These are phyloP conservation scores for Dactylonectria estremocensis DNA, from an alignment of 2,329 filamentous ascomycete genomes.

Conservation along the genomic window DNA sequence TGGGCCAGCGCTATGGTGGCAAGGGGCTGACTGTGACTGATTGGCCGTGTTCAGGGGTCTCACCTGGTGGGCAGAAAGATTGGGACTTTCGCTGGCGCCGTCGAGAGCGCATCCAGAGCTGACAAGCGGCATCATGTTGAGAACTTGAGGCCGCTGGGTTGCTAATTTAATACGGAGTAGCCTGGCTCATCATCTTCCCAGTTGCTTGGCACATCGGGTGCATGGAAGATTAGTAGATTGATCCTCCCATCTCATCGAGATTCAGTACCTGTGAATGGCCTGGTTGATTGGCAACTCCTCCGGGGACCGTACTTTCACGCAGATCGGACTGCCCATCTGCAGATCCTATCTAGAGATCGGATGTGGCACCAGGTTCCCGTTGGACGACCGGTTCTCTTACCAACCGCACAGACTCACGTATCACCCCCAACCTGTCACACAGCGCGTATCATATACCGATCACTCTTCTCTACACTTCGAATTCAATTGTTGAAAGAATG, in stretches of 20 bases:
- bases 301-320: not conserved
- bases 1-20: not conserved
- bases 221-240: not conserved
- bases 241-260: not conserved
- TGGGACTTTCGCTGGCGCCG: not conserved
- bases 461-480: not conserved
- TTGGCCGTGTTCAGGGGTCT: not conserved
- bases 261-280: not conserved
- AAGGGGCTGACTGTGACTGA: not conserved
- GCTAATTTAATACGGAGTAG: not conserved
- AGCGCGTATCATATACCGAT: not conserved
- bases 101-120: not conserved
- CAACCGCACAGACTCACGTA: not conserved
- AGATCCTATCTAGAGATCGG: no score
- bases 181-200: not conserved
- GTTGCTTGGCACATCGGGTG: not conserved
- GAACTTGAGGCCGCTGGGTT: no score
- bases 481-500: constrained; percentile 41
- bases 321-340: not conserved
- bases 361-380: no score
- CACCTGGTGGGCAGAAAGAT: not conserved
- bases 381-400: no score
- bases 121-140: not conserved
- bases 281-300: not conserved
- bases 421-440: not conserved